A percentile compares a stretch with the other conserved stretches of the same genome.
These are phyloP conservation scores for Lodderomyces margitis DNA, from an alignment of 1,139 yeast species.

Conservation along the genomic window DNA sequence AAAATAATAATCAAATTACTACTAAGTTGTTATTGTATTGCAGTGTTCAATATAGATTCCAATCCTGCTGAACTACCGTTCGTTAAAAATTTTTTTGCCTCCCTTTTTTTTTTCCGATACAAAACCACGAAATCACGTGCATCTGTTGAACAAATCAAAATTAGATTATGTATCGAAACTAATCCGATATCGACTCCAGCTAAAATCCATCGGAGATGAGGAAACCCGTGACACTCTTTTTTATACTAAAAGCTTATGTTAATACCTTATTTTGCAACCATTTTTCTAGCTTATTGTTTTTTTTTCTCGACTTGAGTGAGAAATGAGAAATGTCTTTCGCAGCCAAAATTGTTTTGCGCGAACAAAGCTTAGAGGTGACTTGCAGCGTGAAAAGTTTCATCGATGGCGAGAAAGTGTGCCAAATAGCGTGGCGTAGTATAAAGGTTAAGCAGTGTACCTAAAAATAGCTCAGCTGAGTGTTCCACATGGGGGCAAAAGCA, in stretches of 20 bases:
- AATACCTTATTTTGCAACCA: not conserved
- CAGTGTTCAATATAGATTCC: not conserved
- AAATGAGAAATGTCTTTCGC: constrained; percentile 2
- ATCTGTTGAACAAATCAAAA: not conserved
- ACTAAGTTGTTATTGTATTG: not conserved
- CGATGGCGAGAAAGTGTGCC: too few relatives aligned
- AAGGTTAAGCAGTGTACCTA: too few relatives aligned
- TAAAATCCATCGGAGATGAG: too few relatives aligned
- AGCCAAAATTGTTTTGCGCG: constrained; percentile 4
- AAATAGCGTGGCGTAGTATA: too few relatives aligned
- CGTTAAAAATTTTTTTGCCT: constrained; percentile 1
- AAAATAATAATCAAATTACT: not conserved
- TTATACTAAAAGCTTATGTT: too few relatives aligned
- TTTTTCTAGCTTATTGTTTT: not conserved
- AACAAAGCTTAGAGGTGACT: not conserved
- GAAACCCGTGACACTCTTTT: too few relatives aligned
- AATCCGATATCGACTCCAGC: not conserved
- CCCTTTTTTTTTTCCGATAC: not conserved
- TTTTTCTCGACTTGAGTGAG: constrained; percentile 1
- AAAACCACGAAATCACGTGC: constrained; percentile 1
- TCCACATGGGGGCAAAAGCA: too few relatives aligned
- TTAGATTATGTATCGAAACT: not conserved
- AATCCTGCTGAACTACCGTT: constrained; percentile 1
- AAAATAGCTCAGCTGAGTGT: too few relatives aligned
- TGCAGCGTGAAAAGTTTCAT: not conserved